Evolutionary conservation across 176 grass and related monocot genomes (phyloP), one percentile per base, ranked within the genome.

Genomic region (Bolboschoenus planiculmis): DNA sequence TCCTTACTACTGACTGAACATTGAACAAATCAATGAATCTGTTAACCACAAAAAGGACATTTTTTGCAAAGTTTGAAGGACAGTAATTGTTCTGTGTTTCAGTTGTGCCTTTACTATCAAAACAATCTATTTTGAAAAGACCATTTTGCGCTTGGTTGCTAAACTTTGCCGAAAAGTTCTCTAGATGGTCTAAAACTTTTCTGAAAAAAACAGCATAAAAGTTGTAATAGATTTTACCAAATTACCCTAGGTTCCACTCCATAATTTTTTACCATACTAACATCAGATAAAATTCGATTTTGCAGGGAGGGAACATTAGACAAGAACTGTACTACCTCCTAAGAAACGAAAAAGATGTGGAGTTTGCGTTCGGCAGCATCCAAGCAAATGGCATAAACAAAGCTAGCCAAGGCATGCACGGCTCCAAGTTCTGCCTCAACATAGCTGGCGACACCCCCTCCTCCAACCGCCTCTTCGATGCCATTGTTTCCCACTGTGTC

Each of bases 381-480:
- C 87, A 91, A 87, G 94, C 86, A 21, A 92, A 97, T 67, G 94
- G 94, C 14, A 89, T 89, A 68, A 93, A 84, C 65, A 90, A 92
- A 84, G 89, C 94, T 23, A 90, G 89, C 44, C 88, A 88, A 81
- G 91, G 91, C 62, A 97, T 97, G 94, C 87, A 88, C 18, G 85
- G 86, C 15, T 94, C 94, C 21, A 97, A 94, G 40, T 97, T 94
- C 67, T 97, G 94, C 77, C 86, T 97, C 26, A 97, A 94, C 58
- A 97, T 97, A 74, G 91, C 91, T 0, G 91, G 94, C 36, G 94
- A 97, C 79, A 97, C 94, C 84, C 94, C 94, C 37, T 97, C 94
- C 35, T 97, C 94, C 8, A 97, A 97, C 83, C 94, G 94, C 11
- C 84, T 97, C n/a, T 95, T 95, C 51, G 93, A 92, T 20, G 94